Evolutionary conservation across 1,139 yeast genomes (phyloP).

Genomic region (Yamadazyma oceani): DNA sequence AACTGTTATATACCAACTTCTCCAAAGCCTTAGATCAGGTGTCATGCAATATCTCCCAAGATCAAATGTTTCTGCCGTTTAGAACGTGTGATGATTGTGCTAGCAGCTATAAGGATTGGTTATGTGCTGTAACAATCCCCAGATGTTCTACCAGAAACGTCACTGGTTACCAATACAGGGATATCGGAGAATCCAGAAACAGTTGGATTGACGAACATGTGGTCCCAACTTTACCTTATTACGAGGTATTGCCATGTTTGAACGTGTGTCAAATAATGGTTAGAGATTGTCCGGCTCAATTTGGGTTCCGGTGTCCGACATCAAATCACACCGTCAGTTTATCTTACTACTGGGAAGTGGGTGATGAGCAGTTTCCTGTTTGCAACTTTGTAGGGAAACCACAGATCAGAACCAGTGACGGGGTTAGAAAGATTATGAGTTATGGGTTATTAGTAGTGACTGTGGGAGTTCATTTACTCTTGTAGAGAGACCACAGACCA

Average conservation of each 20-base stretch:
- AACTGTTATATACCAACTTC: constrained; percentile 59
- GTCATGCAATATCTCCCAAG: constrained; percentile 73
- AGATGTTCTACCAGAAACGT: constrained; percentile 62
- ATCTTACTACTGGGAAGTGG: constrained; percentile 51
- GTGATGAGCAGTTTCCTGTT: constrained; percentile 28
- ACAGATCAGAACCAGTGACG: constrained; percentile 6
- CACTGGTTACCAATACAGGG: constrained; percentile 49
- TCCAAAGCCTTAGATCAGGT: constrained; percentile 73
- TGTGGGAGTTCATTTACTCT: constrained; percentile 4
- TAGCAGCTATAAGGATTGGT: constrained; percentile 76
- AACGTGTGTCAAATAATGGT: constrained; percentile 78
- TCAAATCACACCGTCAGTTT: constrained; percentile 32
- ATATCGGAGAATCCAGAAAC: constrained; percentile 58
- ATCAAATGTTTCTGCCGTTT: constrained; percentile 71
- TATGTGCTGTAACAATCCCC: constrained; percentile 89
- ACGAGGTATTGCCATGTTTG: constrained; percentile 83
- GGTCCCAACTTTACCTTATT: constrained; percentile 61
- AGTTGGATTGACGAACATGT: constrained; percentile 55
- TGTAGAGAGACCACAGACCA: neutral
- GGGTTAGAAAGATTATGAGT: constrained; percentile 3
- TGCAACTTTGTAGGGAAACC: constrained; percentile 51
- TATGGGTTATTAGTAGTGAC: constrained; percentile 6
- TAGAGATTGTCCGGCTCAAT: constrained; percentile 77
- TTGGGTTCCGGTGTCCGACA: constrained; percentile 73
- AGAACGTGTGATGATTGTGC: constrained; percentile 73